Evolutionary conservation across 495 filamentous ascomycete genomes (phyloP).

Genomic region (Penicillium canescens): DNA sequence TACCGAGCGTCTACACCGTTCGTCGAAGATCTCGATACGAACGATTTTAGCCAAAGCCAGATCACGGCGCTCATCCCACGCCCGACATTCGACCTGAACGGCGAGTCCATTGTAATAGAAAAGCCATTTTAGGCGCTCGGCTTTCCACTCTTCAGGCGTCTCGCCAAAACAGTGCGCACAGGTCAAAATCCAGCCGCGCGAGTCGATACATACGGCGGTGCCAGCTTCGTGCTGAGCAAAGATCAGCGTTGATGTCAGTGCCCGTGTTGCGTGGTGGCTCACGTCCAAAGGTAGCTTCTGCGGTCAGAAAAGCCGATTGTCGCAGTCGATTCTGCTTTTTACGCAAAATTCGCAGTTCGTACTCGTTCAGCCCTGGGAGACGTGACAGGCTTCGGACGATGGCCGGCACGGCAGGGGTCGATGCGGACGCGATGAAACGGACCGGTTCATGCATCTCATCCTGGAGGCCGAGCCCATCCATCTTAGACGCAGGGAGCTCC

Average conservation of each 20-base stretch:
- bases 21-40: conserved; percentile 12
- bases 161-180: conserved; percentile 43
- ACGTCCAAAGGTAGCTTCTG: background rate
- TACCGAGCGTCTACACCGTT: background rate
- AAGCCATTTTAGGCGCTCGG: conserved; percentile 27
- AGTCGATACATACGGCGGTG: conserved; percentile 46
- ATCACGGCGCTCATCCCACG: conserved; percentile 39
- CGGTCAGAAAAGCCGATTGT: background rate
- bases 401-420: background rate
- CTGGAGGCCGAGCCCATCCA: background rate
- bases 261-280: background rate
- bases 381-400: background rate
- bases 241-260: conserved; percentile 35
- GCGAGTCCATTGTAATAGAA: conserved; percentile 36
- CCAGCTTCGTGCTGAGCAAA: conserved; percentile 50
- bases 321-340: conserved; percentile 8
- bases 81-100: conserved; percentile 34
- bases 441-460: background rate
- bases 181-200: conserved; percentile 42
- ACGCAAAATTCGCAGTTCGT: background rate
- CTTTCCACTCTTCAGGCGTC: conserved; percentile 20
- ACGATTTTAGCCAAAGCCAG: conserved; percentile 40
- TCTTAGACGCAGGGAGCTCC: background rate
- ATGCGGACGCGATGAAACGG: background rate
- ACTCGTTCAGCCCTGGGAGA: conserved; percentile 2